Conservation (phyloP, 2,329 filamentous ascomycete species). For the Elsinoe australis region DNA sequence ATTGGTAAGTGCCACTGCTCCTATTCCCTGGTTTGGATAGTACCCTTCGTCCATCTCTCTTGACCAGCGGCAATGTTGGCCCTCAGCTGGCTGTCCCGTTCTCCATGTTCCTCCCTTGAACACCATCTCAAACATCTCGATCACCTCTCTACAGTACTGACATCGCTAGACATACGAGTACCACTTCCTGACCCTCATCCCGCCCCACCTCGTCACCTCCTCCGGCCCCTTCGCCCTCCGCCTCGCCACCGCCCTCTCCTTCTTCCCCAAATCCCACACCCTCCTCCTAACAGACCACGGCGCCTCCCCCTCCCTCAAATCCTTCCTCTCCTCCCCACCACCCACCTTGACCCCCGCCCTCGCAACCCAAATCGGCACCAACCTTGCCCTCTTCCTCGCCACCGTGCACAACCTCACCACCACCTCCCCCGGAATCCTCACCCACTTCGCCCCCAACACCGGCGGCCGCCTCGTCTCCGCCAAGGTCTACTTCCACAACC, state of each 20-base stretch:
- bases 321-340: constrained; percentile 1
- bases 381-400: not conserved
- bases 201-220: not conserved
- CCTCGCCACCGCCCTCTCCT: not conserved
- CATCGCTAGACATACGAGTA: not conserved
- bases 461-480: not conserved
- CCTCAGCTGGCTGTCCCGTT: too few relatives aligned
- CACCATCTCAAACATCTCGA: too few relatives aligned
- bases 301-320: not conserved
- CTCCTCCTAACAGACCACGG: constrained; percentile 5
- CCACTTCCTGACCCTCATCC: not conserved
- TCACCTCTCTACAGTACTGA: too few relatives aligned
- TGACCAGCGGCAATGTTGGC: too few relatives aligned
- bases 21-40: too few relatives aligned
- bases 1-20: not conserved
- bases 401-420: not conserved
- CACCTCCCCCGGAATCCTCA: not conserved
- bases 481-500: not conserved
- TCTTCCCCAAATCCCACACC: constrained; percentile 1
- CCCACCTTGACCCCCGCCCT: not conserved
- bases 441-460: not conserved
- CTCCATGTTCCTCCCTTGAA: too few relatives aligned
- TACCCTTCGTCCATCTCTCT: too few relatives aligned
- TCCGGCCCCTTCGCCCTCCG: not conserved
- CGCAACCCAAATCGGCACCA: not conserved